phyloP scores from a whole-genome alignment of 108 stramenopile genomes.

The Nitzschia sp. region DNA sequence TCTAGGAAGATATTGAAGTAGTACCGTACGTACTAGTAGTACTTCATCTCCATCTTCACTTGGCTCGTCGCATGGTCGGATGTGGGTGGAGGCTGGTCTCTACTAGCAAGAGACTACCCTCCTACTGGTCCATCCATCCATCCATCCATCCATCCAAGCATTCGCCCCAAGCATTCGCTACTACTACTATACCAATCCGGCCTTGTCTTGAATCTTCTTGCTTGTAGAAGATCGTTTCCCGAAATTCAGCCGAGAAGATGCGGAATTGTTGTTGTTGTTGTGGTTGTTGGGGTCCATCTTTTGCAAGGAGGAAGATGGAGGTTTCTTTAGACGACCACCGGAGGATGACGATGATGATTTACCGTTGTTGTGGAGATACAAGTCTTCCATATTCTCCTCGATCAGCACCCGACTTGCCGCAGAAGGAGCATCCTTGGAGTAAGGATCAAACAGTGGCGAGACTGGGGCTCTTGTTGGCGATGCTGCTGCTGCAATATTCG shows the following conservation, averaged over 20 bases:
- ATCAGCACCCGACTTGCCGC: neutral
- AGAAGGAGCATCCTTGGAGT: conserved; percentile 7
- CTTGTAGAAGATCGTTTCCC: conserved; percentile 1
- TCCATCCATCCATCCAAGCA: no score
- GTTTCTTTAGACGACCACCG: no score
- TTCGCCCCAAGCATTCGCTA: no score
- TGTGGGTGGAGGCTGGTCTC: no score
- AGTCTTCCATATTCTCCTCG: neutral
- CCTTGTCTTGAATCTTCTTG: conserved; percentile 12
- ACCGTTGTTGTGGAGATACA: neutral
- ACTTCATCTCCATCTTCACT: no score
- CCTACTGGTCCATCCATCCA: no score
- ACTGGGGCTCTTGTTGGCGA: neutral
- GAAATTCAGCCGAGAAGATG: neutral
- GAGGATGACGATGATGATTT: neutral
- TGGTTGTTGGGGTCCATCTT: conserved; percentile 8
- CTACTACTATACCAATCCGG: conserved; percentile 2
- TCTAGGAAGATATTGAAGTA: no score
- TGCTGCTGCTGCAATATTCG: neutral
- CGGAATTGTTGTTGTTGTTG: neutral
- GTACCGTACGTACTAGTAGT: no score
- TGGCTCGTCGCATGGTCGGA: no score
- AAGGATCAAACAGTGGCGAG: conserved; percentile 14
- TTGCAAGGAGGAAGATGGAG: neutral
- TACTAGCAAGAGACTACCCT: no score